Evolutionary conservation across 495 filamentous ascomycete species (phyloP).

Genomic region (Saxispiralis lemnorum): DNA sequence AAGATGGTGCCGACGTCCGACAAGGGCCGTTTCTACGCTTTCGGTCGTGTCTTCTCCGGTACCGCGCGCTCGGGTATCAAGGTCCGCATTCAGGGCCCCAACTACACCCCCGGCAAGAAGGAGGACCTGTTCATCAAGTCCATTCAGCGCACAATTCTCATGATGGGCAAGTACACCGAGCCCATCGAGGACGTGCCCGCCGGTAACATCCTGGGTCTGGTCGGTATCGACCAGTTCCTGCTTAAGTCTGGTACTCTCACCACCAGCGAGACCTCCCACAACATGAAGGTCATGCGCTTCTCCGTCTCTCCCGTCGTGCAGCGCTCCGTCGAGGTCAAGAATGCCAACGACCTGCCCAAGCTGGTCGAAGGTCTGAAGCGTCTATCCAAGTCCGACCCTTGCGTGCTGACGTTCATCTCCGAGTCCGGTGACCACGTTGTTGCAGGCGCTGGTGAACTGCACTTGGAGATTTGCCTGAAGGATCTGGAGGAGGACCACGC

Average conservation of each 20-base stretch:
- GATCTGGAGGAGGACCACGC: constrained; percentile 99
- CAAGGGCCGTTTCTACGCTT: constrained; percentile 99
- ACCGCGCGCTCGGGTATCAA: constrained; percentile 93
- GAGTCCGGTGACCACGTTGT: constrained; percentile 96
- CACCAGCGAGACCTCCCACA: constrained; percentile 94
- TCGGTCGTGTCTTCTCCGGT: constrained; percentile 99
- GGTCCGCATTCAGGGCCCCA: constrained; percentile 99
- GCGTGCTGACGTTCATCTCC: constrained; percentile 74
- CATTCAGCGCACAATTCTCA: constrained; percentile 98
- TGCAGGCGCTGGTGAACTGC: constrained; percentile 95
- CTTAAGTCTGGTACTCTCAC: constrained; percentile 99
- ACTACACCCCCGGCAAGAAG: constrained; percentile 96
- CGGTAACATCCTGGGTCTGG: constrained; percentile 97
- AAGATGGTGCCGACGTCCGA: constrained; percentile 99
- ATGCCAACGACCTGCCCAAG: constrained; percentile 98
- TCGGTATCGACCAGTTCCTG: constrained; percentile 99
- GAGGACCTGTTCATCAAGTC: constrained; percentile 99
- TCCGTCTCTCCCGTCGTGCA: constrained; percentile 97
- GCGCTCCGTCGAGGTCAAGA: constrained; percentile 99
- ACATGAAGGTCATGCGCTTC: constrained; percentile 99
- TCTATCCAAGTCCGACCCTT: constrained; percentile 99
- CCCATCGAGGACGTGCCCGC: constrained; percentile 98
- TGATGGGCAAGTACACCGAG: constrained; percentile 99
- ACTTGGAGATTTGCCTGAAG: constrained; percentile 99
- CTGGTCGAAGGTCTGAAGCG: constrained; percentile 99